These are phyloP conservation scores for Tylopilus subfusipes DNA, from an alignment of 768 basidiomycete genomes.

Conservation along the genomic window DNA sequence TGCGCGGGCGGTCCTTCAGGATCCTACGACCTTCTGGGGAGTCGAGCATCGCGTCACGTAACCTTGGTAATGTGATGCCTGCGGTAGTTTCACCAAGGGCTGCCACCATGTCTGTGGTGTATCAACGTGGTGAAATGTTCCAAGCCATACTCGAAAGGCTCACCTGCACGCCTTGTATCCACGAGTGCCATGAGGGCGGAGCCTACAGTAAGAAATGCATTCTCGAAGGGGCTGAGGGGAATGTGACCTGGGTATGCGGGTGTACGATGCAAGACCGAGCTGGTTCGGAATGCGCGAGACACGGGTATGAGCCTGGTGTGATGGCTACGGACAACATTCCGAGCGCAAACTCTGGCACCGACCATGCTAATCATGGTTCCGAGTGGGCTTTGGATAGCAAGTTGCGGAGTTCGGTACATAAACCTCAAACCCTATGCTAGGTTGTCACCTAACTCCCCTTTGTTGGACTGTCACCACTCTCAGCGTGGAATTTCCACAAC, in stretches of 20 bases:
- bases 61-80: slow-evolving; percentile 65
- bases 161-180: slow-evolving; percentile 83
- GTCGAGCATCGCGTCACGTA: slow-evolving; percentile 75
- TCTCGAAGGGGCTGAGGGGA: slow-evolving; percentile 78
- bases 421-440: slow-evolving; percentile 22
- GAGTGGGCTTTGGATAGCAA: slow-evolving; percentile 7
- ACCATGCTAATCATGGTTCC: slow-evolving; percentile 1
- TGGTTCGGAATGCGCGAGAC: slow-evolving; percentile 15
- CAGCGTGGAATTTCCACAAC: slow-evolving; percentile 16
- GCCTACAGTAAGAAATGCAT: slow-evolving; percentile 79
- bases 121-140: not conserved
- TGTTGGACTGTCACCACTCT: not conserved
- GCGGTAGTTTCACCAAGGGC: slow-evolving; percentile 92
- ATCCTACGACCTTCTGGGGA: slow-evolving; percentile 82
- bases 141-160: slow-evolving; percentile 23
- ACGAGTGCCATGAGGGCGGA: slow-evolving; percentile 78
- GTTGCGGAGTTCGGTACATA: too few relatives aligned
- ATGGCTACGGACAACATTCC: not conserved
- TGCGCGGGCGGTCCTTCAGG: slow-evolving; percentile 76
- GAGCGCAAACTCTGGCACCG: not conserved
- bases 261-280: slow-evolving; percentile 5
- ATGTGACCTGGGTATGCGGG: slow-evolving; percentile 77
- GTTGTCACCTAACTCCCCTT: slow-evolving; percentile 1
- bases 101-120: slow-evolving; percentile 84
- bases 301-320: not conserved